These are phyloP conservation scores for Cordyceps pruinosa DNA, from an alignment of 2,329 filamentous ascomycete genomes.

Conservation along the genomic window DNA sequence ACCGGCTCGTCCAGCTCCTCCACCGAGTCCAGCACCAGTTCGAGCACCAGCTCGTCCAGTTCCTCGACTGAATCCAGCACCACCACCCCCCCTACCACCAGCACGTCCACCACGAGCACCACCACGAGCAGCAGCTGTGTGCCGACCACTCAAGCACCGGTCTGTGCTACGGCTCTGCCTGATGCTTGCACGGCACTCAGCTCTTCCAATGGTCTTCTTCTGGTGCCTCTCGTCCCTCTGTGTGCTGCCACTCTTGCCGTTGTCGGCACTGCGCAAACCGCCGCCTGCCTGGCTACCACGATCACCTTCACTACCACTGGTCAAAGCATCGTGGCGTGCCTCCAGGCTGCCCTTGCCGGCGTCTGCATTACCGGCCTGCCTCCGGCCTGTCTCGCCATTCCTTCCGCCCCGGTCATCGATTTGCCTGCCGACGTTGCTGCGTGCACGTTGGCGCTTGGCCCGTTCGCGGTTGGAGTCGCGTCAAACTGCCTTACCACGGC, in stretches of 20 bases:
- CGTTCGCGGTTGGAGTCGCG: neutral
- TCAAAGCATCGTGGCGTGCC: neutral
- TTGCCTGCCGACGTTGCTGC: neutral
- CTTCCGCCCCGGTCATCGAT: neutral
- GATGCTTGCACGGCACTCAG: neutral
- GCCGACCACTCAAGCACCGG: neutral
- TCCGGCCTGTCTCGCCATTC: neutral
- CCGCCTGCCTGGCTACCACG: neutral
- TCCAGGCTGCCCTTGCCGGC: neutral
- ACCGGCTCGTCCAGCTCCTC: neutral
- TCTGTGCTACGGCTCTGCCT: neutral
- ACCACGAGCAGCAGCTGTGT: neutral
- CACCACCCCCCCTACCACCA: neutral
- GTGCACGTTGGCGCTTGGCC: constrained; percentile 1
- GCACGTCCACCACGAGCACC: neutral
- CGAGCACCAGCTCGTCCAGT: neutral
- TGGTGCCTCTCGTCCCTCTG: neutral
- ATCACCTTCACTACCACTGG: neutral
- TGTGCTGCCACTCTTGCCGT: neutral
- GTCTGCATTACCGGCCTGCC: constrained; percentile 3
- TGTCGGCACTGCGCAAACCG: neutral
- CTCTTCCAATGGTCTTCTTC: neutral
- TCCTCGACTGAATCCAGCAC: neutral
- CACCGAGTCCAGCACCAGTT: neutral
- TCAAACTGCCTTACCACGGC: neutral